Percentiles rank a stretch among this genome's conserved stretches.
phyloP scores from a whole-genome alignment of 441 rosid genomes.

The Arabidopsis hybrid region DNA sequence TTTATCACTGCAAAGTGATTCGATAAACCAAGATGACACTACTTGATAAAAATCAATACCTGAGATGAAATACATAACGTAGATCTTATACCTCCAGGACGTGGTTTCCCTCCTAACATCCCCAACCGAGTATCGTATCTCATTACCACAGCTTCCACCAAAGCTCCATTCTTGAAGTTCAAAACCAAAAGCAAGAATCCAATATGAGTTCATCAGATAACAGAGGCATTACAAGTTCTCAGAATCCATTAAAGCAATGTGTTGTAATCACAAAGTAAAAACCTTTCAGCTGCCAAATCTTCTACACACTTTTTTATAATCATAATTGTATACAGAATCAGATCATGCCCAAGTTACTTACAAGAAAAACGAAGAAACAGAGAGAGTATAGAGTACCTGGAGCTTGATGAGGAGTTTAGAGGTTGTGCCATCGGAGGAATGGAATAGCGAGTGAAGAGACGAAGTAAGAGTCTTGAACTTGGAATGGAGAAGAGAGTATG shows the following conservation, averaged over 20 bases:
- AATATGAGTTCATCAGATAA: slow-evolving; percentile 7
- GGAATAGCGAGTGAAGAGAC: slow-evolving; percentile 63
- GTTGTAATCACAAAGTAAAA: slow-evolving; percentile 12
- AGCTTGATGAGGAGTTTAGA: slow-evolving; percentile 79
- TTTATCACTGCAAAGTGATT: neutral
- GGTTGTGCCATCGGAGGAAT: slow-evolving; percentile 85
- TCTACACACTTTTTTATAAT: no score
- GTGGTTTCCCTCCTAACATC: slow-evolving; percentile 82
- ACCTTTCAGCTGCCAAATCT: slow-evolving; percentile 20
- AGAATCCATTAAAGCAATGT: slow-evolving; percentile 5
- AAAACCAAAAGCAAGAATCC: slow-evolving; percentile 28
- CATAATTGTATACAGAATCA: no score
- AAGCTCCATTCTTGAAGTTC: slow-evolving; percentile 66
- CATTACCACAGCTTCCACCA: slow-evolving; percentile 97
- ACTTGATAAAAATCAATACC: slow-evolving; percentile 51
- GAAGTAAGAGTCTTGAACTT: slow-evolving; percentile 87
- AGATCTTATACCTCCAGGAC: slow-evolving; percentile 85
- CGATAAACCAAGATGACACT: neutral
- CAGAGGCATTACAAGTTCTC: neutral
- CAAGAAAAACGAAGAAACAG: slow-evolving; percentile 1
- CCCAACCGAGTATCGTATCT: slow-evolving; percentile 86
- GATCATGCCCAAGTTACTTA: neutral
- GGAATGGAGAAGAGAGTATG: slow-evolving; percentile 69
- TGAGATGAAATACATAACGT: slow-evolving; percentile 94
- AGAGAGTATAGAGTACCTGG: slow-evolving; percentile 54